Percentiles rank a stretch among this genome's conserved stretches.
phyloP scores from a whole-genome alignment of 2,329 filamentous ascomycete species.

The Simplicillium aogashimaense region DNA sequence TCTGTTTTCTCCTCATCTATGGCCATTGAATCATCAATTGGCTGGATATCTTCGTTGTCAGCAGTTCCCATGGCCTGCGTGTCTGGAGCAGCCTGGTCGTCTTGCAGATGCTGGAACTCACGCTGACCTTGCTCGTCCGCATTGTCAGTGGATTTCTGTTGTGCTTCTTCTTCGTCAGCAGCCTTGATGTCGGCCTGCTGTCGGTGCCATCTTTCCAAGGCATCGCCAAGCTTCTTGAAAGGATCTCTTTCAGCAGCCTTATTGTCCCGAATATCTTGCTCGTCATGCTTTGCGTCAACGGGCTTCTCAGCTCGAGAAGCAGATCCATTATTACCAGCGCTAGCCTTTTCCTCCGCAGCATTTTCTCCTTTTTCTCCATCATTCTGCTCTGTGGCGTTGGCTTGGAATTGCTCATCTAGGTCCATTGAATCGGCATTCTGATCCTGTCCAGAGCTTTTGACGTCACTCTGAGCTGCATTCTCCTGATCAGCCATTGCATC shows the following conservation, averaged over 20 bases:
- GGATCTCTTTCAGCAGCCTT: constrained; percentile 47
- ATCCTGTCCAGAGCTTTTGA: constrained; percentile 54
- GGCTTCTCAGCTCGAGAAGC: constrained; percentile 38
- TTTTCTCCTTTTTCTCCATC: constrained; percentile 57
- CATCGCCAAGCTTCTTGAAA: constrained; percentile 91
- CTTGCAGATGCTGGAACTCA: constrained; percentile 89
- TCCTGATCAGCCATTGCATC: constrained; percentile 45
- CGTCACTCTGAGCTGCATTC: constrained; percentile 53
- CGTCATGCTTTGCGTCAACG: constrained; percentile 33
- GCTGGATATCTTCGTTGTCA: constrained; percentile 74
- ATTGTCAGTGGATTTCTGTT: constrained; percentile 29
- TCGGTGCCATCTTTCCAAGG: constrained; percentile 85
- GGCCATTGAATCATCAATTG: constrained; percentile 81
- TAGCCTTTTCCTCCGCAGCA: constrained; percentile 52
- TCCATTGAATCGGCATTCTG: constrained; percentile 54
- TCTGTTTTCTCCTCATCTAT: constrained; percentile 61
- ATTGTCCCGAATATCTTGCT: constrained; percentile 33
- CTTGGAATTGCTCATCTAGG: constrained; percentile 50
- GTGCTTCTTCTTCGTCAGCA: constrained; percentile 33
- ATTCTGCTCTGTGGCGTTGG: constrained; percentile 53
- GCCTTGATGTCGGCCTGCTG: constrained; percentile 75
- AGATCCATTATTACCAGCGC: constrained; percentile 52
- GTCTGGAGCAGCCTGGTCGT: constrained; percentile 74
- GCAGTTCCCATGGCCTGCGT: constrained; percentile 86
- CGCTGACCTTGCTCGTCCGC: constrained; percentile 64